A percentile compares a stretch with the other conserved stretches of the same genome.
Conservation (phyloP, 768 basidiomycete species). For the Leucocoprinus sp. region DNA sequence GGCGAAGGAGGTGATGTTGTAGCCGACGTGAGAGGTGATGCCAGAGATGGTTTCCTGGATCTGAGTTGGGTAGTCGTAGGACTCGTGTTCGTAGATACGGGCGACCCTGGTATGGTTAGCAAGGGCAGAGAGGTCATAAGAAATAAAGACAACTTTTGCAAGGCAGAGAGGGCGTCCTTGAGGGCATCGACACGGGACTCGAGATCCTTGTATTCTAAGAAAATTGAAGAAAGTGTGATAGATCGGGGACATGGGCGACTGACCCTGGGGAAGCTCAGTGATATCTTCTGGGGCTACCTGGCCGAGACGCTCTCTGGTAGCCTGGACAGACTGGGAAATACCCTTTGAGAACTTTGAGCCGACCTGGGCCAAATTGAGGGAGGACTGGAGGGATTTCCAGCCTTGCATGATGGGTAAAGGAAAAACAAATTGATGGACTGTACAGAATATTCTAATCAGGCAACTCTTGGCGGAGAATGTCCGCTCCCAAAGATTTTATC, state of each 20-base stretch:
- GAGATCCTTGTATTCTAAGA: slow-evolving; percentile 91
- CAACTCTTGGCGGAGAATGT: slow-evolving; percentile 24
- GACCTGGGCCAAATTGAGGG: slow-evolving; percentile 66
- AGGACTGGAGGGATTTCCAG: slow-evolving; percentile 64
- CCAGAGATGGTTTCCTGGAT: slow-evolving; percentile 78
- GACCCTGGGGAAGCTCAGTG: slow-evolving; percentile 87
- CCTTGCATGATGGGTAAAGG: slow-evolving; percentile 42
- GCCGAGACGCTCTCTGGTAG: slow-evolving; percentile 81
- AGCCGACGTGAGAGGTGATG: slow-evolving; percentile 60
- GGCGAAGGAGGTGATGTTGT: slow-evolving; percentile 76
- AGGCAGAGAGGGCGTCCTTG: slow-evolving; percentile 58
- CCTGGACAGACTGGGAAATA: slow-evolving; percentile 76
- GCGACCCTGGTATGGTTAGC: slow-evolving; percentile 48
- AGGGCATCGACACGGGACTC: slow-evolving; percentile 94
- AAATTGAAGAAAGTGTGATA: neutral
- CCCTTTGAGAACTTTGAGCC: slow-evolving; percentile 73
- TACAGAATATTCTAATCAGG: too few species aligned
- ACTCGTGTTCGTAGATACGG: slow-evolving; percentile 81
- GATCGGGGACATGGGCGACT: slow-evolving; percentile 11
- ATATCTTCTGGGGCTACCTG: slow-evolving; percentile 88
- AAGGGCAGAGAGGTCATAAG: neutral
- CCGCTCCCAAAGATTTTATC: slow-evolving; percentile 18
- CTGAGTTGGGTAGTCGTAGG: slow-evolving; percentile 86
- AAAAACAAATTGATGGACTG: too few species aligned
- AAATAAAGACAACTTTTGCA: slow-evolving; percentile 59